phyloP scores from a whole-genome alignment of 495 filamentous ascomycete genomes.

The Articulospora tetracladia region DNA sequence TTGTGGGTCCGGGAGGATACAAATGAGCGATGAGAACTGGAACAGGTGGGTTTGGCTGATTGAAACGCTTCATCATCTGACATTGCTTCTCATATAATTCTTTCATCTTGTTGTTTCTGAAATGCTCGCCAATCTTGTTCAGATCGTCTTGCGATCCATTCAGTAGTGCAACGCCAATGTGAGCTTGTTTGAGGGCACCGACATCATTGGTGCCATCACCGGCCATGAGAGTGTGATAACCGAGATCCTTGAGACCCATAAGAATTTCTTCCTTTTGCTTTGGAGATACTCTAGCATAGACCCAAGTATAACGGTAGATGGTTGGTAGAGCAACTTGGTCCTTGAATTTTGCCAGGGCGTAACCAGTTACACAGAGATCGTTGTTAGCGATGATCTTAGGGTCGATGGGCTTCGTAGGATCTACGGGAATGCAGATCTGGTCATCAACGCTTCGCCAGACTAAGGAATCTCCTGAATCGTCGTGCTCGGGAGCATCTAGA shows the following conservation, averaged over 20 bases:
- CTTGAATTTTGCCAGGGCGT: slow-evolving; percentile 87
- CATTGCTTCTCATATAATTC: slow-evolving; percentile 97
- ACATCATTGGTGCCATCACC: slow-evolving; percentile 99
- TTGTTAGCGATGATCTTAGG: slow-evolving; percentile 76
- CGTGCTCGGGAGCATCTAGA: slow-evolving; percentile 90
- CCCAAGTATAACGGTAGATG: slow-evolving; percentile 87
- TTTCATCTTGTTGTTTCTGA: slow-evolving; percentile 93
- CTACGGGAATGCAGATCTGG: slow-evolving; percentile 79
- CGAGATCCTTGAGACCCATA: slow-evolving; percentile 88
- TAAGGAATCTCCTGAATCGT: slow-evolving; percentile 72
- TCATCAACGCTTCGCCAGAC: slow-evolving; percentile 97
- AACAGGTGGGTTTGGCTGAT: slow-evolving; percentile 85
- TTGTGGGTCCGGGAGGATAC: slow-evolving; percentile 85
- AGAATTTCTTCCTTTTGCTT: slow-evolving; percentile 99
- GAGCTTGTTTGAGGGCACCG: slow-evolving; percentile 95
- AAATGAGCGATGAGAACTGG: slow-evolving; percentile 88
- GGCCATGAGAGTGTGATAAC: slow-evolving; percentile 98
- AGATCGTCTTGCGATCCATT: slow-evolving; percentile 93
- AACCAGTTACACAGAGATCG: slow-evolving; percentile 95
- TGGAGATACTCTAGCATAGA: slow-evolving; percentile 95
- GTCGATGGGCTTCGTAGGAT: slow-evolving; percentile 79
- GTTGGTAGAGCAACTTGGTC: slow-evolving; percentile 66
- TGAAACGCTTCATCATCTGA: slow-evolving; percentile 85
- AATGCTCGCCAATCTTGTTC: slow-evolving; percentile 86
- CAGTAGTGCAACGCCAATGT: slow-evolving; percentile 92